Percentiles rank a stretch among this genome's conserved stretches.
These are phyloP conservation scores for Cryptosporidium parvum DNA, from an alignment of 169 alveolate genomes.

Conservation along the genomic window DNA sequence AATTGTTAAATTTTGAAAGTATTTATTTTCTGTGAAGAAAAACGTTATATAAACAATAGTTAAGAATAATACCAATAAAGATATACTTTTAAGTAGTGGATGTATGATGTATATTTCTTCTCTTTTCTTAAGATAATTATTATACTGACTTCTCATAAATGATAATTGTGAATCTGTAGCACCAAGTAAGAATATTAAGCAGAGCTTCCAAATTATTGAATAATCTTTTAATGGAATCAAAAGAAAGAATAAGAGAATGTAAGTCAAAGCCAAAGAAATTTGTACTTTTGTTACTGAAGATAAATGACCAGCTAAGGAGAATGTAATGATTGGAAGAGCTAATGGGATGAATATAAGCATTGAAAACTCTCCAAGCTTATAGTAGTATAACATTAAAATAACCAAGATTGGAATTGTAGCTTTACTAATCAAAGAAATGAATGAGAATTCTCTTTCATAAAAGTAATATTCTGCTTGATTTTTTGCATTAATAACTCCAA, in stretches of 20 bases:
- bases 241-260: constrained; percentile 1
- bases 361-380: constrained; percentile 16
- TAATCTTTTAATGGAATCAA: constrained; percentile 5
- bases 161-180: constrained; percentile 8
- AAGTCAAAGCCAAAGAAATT: constrained; percentile 10
- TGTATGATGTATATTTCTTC: background rate
- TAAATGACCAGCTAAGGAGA: constrained; percentile 12
- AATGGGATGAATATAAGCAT: constrained; percentile 20
- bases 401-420: background rate
- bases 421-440: background rate
- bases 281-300: constrained; percentile 8
- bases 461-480: background rate
- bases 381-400: constrained; percentile 26
- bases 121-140: background rate
- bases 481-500: background rate
- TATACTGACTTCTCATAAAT: constrained; percentile 6
- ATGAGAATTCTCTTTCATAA: constrained; percentile 13
- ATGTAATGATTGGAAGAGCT: constrained; percentile 24
- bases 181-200: constrained; percentile 38
- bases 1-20: background rate
- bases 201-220: constrained; percentile 34
- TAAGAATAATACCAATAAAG: background rate
- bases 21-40: background rate
- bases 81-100: background rate
- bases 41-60: background rate